Evolutionary conservation across 2,329 filamentous ascomycete species (phyloP).

Genomic region (Thielaviopsis euricoi): DNA sequence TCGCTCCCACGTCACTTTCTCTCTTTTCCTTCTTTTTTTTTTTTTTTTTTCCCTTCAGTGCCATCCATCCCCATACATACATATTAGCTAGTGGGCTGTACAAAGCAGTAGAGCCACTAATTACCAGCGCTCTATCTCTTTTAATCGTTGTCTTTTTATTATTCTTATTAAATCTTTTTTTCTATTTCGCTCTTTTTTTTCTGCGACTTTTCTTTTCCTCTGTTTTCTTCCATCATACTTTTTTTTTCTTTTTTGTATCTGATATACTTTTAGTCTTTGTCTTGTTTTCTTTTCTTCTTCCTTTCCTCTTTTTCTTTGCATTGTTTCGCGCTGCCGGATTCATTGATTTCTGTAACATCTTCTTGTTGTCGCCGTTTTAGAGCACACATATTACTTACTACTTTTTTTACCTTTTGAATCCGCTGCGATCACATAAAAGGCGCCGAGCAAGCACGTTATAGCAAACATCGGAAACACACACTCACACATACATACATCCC

Average conservation of each 20-base stretch:
- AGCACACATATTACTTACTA: background rate
- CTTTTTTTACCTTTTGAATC: background rate
- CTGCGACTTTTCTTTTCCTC: constrained; percentile 5
- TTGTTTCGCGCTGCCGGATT: background rate
- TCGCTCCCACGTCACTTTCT: background rate
- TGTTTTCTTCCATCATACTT: background rate
- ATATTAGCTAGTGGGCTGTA: background rate
- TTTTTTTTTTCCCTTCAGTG: background rate
- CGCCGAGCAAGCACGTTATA: background rate
- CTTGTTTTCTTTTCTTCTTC: background rate
- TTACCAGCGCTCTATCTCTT: background rate
- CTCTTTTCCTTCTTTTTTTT: background rate
- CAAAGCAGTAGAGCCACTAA: background rate
- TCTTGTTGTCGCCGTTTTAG: too few relatives aligned
- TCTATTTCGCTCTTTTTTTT: background rate
- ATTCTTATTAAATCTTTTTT: too few relatives aligned
- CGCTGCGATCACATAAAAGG: background rate
- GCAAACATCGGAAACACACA: background rate
- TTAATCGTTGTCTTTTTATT: background rate
- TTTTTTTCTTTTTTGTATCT: background rate
- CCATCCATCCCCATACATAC: background rate
- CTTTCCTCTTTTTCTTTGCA: background rate
- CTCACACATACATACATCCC: too few relatives aligned
- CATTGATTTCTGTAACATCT: background rate
- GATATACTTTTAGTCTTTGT: background rate